A percentile compares a stretch with the other conserved stretches of the same genome.
phyloP scores from a whole-genome alignment of 1,284 basidiomycete species.

The Fomitopsis palustris region DNA sequence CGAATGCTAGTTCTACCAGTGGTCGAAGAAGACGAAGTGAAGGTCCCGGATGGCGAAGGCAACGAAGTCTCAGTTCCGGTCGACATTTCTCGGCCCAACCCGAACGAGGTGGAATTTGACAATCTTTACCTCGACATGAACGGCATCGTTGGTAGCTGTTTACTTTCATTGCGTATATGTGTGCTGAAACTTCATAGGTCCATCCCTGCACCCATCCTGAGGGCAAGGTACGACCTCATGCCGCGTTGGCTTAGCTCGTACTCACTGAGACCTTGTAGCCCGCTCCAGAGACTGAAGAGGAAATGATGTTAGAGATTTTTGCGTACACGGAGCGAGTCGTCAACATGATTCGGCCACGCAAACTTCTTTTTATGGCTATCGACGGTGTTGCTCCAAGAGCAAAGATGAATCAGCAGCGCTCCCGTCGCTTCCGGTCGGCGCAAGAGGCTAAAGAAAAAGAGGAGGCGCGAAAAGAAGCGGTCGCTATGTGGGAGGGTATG shows the following conservation, averaged over 20 bases:
- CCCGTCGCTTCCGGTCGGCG: conserved; percentile 90
- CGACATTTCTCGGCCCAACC: conserved; percentile 84
- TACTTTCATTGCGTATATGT: conserved; percentile 2
- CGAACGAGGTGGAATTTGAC: conserved; percentile 96
- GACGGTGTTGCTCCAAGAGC: conserved; percentile 98
- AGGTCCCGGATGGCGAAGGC: conserved; percentile 67
- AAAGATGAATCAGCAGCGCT: conserved; percentile 99
- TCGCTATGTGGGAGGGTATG: conserved; percentile 83
- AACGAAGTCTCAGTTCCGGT: conserved; percentile 72
- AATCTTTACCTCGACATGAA: conserved; percentile 96
- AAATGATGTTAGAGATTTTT: conserved; percentile 99
- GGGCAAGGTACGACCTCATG: conserved; percentile 64
- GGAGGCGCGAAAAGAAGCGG: conserved; percentile 76
- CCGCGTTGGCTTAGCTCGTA: conserved; percentile 1
- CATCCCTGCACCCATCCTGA: conserved; percentile 99
- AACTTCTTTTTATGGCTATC: conserved; percentile 97
- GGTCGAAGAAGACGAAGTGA: conserved; percentile 76
- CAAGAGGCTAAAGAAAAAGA: conserved; percentile 96
- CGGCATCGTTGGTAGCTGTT: conserved; percentile 60
- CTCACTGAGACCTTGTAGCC: conserved; percentile 44
- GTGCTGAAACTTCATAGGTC: conserved; percentile 52
- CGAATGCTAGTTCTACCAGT: conserved; percentile 65
- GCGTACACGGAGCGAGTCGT: conserved; percentile 97
- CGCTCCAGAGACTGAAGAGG: conserved; percentile 95
- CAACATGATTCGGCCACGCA: conserved; percentile 94